These are phyloP conservation scores for Penicillium simplicissimum DNA, from an alignment of 495 filamentous ascomycete genomes.

Conservation along the genomic window DNA sequence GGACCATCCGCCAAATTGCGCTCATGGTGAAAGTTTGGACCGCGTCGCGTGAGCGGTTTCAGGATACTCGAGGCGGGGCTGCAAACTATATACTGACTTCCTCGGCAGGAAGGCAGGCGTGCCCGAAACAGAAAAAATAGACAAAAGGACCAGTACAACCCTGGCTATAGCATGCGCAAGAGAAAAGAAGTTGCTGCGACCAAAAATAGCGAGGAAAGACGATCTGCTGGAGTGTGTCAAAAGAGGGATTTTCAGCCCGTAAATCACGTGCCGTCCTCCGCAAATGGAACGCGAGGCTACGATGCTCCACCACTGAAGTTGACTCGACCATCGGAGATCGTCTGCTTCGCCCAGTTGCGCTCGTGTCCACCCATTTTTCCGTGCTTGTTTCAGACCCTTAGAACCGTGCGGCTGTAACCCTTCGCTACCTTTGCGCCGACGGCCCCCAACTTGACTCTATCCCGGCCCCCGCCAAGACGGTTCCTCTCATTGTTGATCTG, in stretches of 20 bases:
- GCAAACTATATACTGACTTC: slow-evolving; percentile 12
- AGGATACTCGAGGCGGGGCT: slow-evolving; percentile 2
- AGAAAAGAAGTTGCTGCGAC: background rate
- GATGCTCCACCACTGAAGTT: slow-evolving; percentile 10
- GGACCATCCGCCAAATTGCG: slow-evolving; percentile 42
- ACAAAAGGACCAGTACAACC: background rate
- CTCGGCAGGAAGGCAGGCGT: slow-evolving; percentile 10
- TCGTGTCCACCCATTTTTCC: background rate
- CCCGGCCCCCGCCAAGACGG: background rate
- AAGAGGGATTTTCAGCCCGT: slow-evolving; percentile 23
- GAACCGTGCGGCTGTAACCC: background rate
- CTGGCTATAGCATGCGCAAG: slow-evolving; percentile 12
- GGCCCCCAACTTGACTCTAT: slow-evolving; percentile 3
- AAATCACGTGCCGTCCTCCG: slow-evolving; percentile 28
- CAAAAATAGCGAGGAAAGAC: slow-evolving; percentile 19
- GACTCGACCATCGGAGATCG: slow-evolving; percentile 1
- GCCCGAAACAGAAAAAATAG: slow-evolving; percentile 1
- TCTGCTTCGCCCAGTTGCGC: slow-evolving; percentile 3
- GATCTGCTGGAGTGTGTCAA: slow-evolving; percentile 16
- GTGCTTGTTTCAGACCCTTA: slow-evolving; percentile 1
- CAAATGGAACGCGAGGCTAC: slow-evolving; percentile 23
- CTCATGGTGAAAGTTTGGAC: slow-evolving; percentile 35
- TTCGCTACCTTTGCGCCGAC: background rate
- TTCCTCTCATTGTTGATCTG: slow-evolving; percentile 2
- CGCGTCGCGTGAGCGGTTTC: slow-evolving; percentile 19